Base-by-base conservation (phyloP, 805 yeast genomes). In the Kuraishia hungarica region DNA sequence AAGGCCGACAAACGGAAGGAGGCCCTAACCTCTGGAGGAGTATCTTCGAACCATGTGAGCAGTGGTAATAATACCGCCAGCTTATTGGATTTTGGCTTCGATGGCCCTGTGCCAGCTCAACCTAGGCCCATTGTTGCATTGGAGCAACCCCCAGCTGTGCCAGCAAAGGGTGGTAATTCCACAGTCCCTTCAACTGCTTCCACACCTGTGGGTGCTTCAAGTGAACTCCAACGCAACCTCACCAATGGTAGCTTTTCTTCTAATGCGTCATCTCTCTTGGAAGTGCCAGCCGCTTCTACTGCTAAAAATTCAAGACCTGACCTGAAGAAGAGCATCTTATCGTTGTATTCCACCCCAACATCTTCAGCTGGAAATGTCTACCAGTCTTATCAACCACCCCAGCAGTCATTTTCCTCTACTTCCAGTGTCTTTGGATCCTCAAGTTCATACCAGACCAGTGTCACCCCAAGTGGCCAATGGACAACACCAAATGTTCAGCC, bases 251-350 rank as follows among this genome's bases (percentile, higher is more conserved):
- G 56, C n/a, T 53, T 56, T 2, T 6, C 39, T 15, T n/a, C 43
- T 7, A 8, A 13, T 19, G 51, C 47, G n/a, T 51, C 53, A 19
- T 39, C 47, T 6, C 51, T 51, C 19, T 46, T 51, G 17, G 17
- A 39, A 21, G 43, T 39, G 15, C 28, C 60, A 57, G 52, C 58
- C 62, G 35, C 55, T 50, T 48, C 56, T 50, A 28, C 57, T 43
- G 35, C 57, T 48, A 53, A 59, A 50, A 60, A 60, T 54, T 53
- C 77, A 39, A 79, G 97, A 64, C 93, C 94, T 2, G 97, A 93
- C 64, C 77, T 94, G 68, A 94, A 94, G 66, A 89, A 89, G 71
- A 89, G 97, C 1, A 94, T 94, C 57, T 72, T 94, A 57, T 90
- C 97, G 23, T 77, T 94, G 54, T 94, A 94, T 68, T 82, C 96